Conservation (phyloP, 148 eudicot genomes). For the Polygonum aviculare region DNA sequence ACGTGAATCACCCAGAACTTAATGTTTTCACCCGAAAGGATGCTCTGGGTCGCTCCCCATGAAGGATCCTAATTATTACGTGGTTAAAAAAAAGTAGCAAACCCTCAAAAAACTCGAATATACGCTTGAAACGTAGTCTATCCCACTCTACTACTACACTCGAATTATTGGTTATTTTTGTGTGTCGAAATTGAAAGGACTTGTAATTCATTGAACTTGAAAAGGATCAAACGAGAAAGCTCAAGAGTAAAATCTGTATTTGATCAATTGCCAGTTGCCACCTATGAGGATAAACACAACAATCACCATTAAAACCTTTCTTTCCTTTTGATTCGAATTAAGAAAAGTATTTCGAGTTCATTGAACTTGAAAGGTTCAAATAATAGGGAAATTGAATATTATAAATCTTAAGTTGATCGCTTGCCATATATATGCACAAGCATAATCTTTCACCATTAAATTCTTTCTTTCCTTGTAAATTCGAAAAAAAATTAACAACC, state of each 20-base stretch:
- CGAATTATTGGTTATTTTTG: too few species aligned
- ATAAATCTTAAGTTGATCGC: conserved; percentile 1
- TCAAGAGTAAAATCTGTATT: neutral
- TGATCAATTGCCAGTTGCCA: conserved; percentile 7
- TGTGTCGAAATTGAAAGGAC: too few species aligned
- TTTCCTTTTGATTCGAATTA: neutral
- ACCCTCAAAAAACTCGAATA: too few species aligned
- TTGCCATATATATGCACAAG: neutral
- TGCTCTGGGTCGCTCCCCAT: too few species aligned
- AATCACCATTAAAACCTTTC: neutral
- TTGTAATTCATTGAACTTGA: neutral
- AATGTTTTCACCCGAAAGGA: too few species aligned
- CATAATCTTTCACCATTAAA: conserved; percentile 6
- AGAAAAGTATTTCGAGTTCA: neutral
- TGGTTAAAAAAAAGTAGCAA: too few species aligned
- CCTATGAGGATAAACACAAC: neutral
- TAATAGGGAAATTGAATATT: neutral
- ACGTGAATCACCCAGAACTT: too few species aligned
- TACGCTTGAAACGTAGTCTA: too few species aligned
- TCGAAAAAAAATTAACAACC: neutral
- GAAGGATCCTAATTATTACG: too few species aligned
- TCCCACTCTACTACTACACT: too few species aligned
- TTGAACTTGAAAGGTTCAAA: conserved; percentile 1
- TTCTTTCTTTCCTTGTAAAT: neutral
- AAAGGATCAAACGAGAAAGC: neutral